These are phyloP conservation scores for Tetradesmus obliquus DNA, from an alignment of 139 green algal species.

Conservation along the genomic window DNA sequence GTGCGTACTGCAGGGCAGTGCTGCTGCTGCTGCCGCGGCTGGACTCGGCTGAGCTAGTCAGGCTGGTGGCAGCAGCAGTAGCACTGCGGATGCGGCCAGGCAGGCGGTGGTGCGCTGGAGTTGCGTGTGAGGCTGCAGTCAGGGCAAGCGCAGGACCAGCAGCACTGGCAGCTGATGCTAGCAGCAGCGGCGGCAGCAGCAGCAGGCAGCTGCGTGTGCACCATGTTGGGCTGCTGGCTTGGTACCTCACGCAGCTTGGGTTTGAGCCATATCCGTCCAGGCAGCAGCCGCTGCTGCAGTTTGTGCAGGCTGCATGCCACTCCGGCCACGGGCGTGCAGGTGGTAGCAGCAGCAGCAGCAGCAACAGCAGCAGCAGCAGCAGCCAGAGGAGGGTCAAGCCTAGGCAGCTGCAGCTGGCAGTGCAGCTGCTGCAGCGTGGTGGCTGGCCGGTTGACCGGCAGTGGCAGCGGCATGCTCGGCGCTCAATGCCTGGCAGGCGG, in stretches of 20 bases:
- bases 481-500: neutral
- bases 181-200: neutral
- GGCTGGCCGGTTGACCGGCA: neutral
- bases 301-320: neutral
- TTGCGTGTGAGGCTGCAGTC: neutral
- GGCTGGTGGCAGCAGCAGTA: neutral
- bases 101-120: neutral
- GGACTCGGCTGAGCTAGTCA: neutral
- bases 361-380: neutral
- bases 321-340: too few relatives aligned
- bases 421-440: neutral
- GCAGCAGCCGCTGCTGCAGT: neutral
- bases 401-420: neutral
- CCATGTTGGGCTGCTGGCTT: neutral
- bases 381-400: neutral
- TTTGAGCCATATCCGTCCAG: neutral
- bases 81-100: neutral
- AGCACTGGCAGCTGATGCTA: neutral
- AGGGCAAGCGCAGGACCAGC: neutral
- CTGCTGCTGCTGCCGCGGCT: neutral
- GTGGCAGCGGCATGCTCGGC: neutral
- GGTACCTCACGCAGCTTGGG: neutral
- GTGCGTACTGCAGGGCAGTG: neutral
- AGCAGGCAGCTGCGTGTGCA: neutral
- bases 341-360: neutral